Conservation (phyloP, 2,329 filamentous ascomycete genomes). For the Alternaria arborescens region DNA sequence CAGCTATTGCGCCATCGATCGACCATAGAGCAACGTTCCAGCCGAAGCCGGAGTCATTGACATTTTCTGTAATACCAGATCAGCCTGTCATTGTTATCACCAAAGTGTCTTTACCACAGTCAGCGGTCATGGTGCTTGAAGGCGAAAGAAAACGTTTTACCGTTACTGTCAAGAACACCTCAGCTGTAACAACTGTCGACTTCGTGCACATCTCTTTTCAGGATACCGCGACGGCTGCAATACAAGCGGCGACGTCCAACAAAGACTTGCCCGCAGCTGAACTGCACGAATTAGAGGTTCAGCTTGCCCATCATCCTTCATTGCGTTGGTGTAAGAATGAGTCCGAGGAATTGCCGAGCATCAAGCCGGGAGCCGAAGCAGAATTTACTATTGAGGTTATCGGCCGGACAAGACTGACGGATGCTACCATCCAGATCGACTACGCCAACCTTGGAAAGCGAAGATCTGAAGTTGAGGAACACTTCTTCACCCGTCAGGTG, state of each 20-base stretch:
- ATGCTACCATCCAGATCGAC: conserved; percentile 81
- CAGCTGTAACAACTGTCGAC: conserved; percentile 74
- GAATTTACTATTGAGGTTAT: conserved; percentile 85
- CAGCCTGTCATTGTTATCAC: conserved; percentile 82
- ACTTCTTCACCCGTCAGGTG: conserved; percentile 85
- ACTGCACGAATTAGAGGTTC: conserved; percentile 84
- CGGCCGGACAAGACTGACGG: conserved; percentile 84
- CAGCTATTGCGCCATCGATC: conserved; percentile 37
- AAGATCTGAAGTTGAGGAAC: conserved; percentile 71
- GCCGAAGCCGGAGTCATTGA: conserved; percentile 57
- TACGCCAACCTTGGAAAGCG: conserved; percentile 82
- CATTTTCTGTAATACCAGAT: conserved; percentile 77
- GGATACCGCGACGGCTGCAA: conserved; percentile 81
- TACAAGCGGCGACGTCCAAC: conserved; percentile 77
- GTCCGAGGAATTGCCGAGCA: conserved; percentile 61
- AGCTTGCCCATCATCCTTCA: conserved; percentile 76
- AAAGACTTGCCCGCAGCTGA: conserved; percentile 81
- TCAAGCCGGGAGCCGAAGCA: conserved; percentile 71
- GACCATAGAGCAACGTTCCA: conserved; percentile 32
- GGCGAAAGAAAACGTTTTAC: conserved; percentile 82
- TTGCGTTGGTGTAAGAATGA: conserved; percentile 58
- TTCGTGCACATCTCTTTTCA: conserved; percentile 88
- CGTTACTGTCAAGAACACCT: conserved; percentile 81
- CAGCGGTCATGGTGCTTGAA: conserved; percentile 90
- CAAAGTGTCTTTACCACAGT: conserved; percentile 80